Evolutionary conservation across 2,329 filamentous ascomycete species (phyloP).

Genomic region (Aspergillus jensenii): DNA sequence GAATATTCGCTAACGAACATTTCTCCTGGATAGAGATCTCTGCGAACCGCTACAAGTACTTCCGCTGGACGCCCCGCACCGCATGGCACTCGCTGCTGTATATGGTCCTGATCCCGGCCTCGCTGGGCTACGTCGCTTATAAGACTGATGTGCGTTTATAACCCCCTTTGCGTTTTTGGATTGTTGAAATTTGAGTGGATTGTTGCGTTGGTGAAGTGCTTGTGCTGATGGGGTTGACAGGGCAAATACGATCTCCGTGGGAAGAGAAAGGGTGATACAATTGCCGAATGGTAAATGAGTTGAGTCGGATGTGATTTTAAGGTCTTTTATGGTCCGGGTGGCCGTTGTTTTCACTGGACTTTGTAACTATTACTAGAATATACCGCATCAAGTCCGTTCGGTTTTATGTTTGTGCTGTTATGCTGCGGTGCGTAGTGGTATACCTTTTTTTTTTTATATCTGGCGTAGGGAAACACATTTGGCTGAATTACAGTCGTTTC

Average conservation of each 20-base stretch:
- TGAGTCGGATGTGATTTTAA: neutral
- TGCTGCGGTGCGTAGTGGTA: neutral
- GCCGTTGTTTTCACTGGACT: conserved; percentile 15
- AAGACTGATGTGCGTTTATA: conserved; percentile 76
- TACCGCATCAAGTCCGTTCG: conserved; percentile 30
- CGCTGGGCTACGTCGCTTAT: conserved; percentile 71
- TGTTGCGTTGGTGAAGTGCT: neutral
- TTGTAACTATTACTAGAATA: conserved; percentile 30
- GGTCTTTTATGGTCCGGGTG: conserved; percentile 12
- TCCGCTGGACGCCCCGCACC: conserved; percentile 86
- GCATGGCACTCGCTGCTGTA: conserved; percentile 79
- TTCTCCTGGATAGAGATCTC: conserved; percentile 65
- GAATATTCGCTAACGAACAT: conserved; percentile 11
- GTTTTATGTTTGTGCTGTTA: neutral
- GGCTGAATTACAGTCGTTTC: neutral
- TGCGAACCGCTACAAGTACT: conserved; percentile 86
- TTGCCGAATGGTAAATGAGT: conserved; percentile 66
- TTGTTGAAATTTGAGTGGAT: neutral
- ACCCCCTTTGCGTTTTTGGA: neutral
- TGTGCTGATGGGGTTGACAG: conserved; percentile 48
- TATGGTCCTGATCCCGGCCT: conserved; percentile 67
- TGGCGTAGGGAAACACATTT: neutral
- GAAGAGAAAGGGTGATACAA: conserved; percentile 84
- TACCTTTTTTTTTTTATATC: neutral
- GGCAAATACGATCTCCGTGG: conserved; percentile 82